These are phyloP conservation scores for Leptosphaerulina australis DNA, from an alignment of 2,329 filamentous ascomycete genomes.

Conservation along the genomic window DNA sequence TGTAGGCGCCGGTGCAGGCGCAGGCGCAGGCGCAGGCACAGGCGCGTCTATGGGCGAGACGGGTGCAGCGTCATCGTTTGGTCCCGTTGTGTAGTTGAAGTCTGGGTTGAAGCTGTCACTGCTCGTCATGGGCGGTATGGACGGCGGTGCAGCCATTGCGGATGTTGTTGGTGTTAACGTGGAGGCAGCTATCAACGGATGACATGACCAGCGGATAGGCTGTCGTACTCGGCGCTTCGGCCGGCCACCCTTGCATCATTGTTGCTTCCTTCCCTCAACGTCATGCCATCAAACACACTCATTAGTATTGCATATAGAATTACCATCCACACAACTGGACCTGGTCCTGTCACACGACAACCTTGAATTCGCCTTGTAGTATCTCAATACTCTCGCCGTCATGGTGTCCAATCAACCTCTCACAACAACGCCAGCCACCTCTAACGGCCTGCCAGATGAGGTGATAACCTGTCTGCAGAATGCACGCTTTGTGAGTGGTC, in stretches of 20 bases:
- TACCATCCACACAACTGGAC: too few relatives aligned
- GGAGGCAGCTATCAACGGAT: conserved; percentile 13
- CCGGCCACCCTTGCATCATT: conserved; percentile 11
- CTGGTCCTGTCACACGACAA: not conserved
- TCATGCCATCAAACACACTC: conserved; percentile 11
- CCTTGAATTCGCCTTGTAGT: not conserved
- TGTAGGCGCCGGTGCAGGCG: conserved; percentile 22
- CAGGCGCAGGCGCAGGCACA: conserved; percentile 19
- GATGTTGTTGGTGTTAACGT: conserved; percentile 18
- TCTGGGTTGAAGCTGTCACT: conserved; percentile 42
- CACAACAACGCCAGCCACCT: conserved; percentile 38
- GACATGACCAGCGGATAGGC: conserved; percentile 15
- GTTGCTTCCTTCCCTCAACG: conserved; percentile 16
- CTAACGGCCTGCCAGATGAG: conserved; percentile 75
- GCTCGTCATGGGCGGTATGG: conserved; percentile 42
- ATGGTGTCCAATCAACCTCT: conserved; percentile 15
- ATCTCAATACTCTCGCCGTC: not conserved
- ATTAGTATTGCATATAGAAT: conserved; percentile 5
- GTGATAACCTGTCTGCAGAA: conserved; percentile 92
- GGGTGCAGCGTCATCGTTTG: conserved; percentile 27
- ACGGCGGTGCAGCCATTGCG: conserved; percentile 42
- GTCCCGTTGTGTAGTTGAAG: conserved; percentile 28
- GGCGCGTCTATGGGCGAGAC: conserved; percentile 31
- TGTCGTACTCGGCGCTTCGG: conserved; percentile 14
- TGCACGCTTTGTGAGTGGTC: conserved; percentile 77